Percentiles rank a stretch among this genome's conserved stretches.
Evolutionary conservation across 2,329 filamentous ascomycete genomes (phyloP).

Genomic region (Fusarium piperis): DNA sequence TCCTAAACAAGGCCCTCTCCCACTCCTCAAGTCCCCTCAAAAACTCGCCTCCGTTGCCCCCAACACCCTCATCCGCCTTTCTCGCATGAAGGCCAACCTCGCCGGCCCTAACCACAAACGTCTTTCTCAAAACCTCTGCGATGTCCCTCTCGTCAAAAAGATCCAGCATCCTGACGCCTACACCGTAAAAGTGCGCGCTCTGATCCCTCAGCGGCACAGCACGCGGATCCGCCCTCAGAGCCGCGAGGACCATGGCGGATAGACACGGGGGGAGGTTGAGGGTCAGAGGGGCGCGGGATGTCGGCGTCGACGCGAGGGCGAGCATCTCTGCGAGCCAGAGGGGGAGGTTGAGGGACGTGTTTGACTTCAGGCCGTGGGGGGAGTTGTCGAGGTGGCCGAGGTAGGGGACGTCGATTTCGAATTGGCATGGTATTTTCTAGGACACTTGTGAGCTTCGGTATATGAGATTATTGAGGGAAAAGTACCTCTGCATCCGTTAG

Average conservation of each 20-base stretch:
- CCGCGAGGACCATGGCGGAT: slow-evolving; percentile 82
- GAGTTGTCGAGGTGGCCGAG: slow-evolving; percentile 92
- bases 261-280: slow-evolving; percentile 85
- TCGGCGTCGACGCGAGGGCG: slow-evolving; percentile 69
- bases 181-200: slow-evolving; percentile 86
- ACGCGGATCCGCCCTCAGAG: slow-evolving; percentile 88
- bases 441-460: not conserved
- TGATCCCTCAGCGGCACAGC: slow-evolving; percentile 85
- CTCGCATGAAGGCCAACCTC: slow-evolving; percentile 91
- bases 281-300: slow-evolving; percentile 71
- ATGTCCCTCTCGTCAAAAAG: slow-evolving; percentile 85
- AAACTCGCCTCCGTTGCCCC: slow-evolving; percentile 78
- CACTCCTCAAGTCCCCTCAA: slow-evolving; percentile 88
- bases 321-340: slow-evolving; percentile 97
- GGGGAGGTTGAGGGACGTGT: slow-evolving; percentile 83
- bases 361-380: slow-evolving; percentile 77
- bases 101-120: slow-evolving; percentile 81
- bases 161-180: slow-evolving; percentile 87
- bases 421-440: slow-evolving; percentile 94
- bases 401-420: slow-evolving; percentile 87
- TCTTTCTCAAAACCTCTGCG: slow-evolving; percentile 77
- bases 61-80: slow-evolving; percentile 74
- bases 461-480: not conserved
- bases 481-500: slow-evolving; percentile 82
- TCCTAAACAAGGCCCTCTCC: slow-evolving; percentile 80